Evolutionary conservation across 129 eudicot genomes (phyloP), one percentile per base, ranked within the genome.

Genomic region (Tagetes erecta): DNA sequence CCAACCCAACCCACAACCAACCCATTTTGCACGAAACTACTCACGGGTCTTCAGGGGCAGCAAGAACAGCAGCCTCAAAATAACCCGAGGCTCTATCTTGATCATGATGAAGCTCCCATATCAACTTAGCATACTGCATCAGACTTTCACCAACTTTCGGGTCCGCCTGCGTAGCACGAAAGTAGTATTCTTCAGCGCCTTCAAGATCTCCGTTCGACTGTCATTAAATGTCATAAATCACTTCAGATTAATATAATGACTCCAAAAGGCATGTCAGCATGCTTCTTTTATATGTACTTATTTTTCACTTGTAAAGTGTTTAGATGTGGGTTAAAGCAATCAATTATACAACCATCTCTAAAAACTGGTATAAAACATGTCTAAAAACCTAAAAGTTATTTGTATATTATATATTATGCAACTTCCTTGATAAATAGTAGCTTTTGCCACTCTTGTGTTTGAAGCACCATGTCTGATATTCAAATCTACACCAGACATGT

Each of bases 51-150:
- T 87, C 46, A 47, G 96, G 91, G 50, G 93, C 78, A 62, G 87
- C 89, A 77, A 64, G 76, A 63, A 82, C 85, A 14, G 98, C 96
- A 46, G 70, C 81, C 74, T 88, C 85, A 46, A 84, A 94, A 80
- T 90, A 91, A 74, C 46, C 75, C 34, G 46, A 67, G 51, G 98
- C 97, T 81, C 70, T 85, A 63, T 85, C 85, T 76, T 78, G 83
- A 79, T 90, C 93, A 69, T 41, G 87, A 71, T 88, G 89, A 44
- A 86, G 84, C 81, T 90, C 87, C 98, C 98, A 90, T 46, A 88
- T 82, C 77, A 94, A 74, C 57, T 83, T 81, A 68, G 93, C 98
- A 82, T 88, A 94, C 14, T 80, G 89, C 80, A 79, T 65, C 58
- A 86, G 64, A 20, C 56, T 71, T 49, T 88, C 91, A 35, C 96